phyloP scores from a whole-genome alignment of 176 grass and related monocot species.

The bread wheat (Triticum aestivum) region DNA sequence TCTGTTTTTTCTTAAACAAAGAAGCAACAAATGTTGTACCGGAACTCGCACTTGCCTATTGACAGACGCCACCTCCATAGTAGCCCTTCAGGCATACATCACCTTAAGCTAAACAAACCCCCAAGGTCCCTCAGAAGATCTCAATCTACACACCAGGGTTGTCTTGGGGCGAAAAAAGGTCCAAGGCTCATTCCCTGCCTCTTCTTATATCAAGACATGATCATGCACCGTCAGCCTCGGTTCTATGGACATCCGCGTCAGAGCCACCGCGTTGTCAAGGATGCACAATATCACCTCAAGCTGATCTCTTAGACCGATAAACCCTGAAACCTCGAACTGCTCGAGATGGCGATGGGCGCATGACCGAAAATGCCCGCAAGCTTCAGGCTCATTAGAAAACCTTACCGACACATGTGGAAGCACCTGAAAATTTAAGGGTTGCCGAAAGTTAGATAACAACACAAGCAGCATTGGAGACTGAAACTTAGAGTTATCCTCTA shows the following conservation, averaged over 20 bases:
- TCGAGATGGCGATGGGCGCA: neutral
- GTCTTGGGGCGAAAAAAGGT: neutral
- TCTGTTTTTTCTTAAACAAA: no score
- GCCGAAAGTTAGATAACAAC: neutral
- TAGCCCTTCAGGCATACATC: no score
- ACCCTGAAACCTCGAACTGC: slow-evolving; percentile 13
- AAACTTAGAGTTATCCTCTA: neutral
- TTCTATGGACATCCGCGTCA: neutral
- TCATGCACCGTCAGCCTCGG: neutral
- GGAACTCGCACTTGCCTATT: no score
- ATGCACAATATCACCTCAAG: slow-evolving; percentile 9
- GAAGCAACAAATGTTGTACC: no score
- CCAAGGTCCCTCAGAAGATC: neutral
- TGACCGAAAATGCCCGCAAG: neutral
- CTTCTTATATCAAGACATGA: neutral
- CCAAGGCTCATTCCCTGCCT: neutral
- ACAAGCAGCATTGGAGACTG: neutral
- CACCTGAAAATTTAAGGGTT: neutral
- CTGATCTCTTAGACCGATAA: neutral
- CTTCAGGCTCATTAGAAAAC: neutral
- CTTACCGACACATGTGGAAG: neutral
- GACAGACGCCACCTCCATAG: no score
- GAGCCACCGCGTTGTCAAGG: neutral
- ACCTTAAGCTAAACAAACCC: no score
- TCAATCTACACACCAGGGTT: slow-evolving; percentile 5